Evolutionary conservation across 371 early-diverging fungal species (phyloP).

Genomic region (Mucor mucedo): DNA sequence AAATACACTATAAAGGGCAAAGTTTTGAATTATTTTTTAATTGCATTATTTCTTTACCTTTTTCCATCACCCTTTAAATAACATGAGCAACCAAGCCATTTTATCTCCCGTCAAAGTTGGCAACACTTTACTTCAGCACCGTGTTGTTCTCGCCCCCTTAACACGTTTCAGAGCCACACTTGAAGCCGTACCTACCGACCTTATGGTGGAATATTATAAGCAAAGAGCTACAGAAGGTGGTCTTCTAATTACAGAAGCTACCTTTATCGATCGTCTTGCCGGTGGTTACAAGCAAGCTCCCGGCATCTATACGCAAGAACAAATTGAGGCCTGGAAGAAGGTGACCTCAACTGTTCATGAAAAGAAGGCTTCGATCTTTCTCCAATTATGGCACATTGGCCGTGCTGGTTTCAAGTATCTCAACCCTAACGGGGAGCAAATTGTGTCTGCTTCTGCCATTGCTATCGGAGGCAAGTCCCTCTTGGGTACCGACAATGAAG

Average conservation of each 20-base stretch:
- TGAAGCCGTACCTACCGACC: slow-evolving; percentile 40
- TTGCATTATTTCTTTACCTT: too few relatives aligned
- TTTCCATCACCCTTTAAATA: too few relatives aligned
- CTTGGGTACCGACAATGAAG: slow-evolving; percentile 1
- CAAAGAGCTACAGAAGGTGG: slow-evolving; percentile 64
- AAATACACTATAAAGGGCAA: too few relatives aligned
- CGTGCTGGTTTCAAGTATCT: too few relatives aligned
- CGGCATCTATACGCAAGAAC: slow-evolving; percentile 47
- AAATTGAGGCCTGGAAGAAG: slow-evolving; percentile 55
- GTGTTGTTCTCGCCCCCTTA: too few relatives aligned
- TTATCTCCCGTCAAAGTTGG: slow-evolving; percentile 37
- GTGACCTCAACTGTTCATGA: slow-evolving; percentile 50
- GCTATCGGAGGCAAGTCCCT: slow-evolving; percentile 1
- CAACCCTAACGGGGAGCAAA: too few relatives aligned
- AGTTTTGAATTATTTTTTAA: too few relatives aligned
- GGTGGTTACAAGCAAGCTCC: too few relatives aligned
- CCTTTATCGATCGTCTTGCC: slow-evolving; percentile 39
- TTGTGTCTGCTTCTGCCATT: slow-evolving; percentile 19
- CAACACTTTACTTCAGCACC: neutral
- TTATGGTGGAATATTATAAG: slow-evolving; percentile 55
- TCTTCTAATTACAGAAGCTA: slow-evolving; percentile 62
- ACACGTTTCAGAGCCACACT: too few relatives aligned
- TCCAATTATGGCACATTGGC: too few relatives aligned
- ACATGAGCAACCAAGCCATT: too few relatives aligned
- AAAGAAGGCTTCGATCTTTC: too few relatives aligned